Base-by-base conservation (phyloP, 495 filamentous ascomycete genomes). In the Penicillium verhagenii region DNA sequence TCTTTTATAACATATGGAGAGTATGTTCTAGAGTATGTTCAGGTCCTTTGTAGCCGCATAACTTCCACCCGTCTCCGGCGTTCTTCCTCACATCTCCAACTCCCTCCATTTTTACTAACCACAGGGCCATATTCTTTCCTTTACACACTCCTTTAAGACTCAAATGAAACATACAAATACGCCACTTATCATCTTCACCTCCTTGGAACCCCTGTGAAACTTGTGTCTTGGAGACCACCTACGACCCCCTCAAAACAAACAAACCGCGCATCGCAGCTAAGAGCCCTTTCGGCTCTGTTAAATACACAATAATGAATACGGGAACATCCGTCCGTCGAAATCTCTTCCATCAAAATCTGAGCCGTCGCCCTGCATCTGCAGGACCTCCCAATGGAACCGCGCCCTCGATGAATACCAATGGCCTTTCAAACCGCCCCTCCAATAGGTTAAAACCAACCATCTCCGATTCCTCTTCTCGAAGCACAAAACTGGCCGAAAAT, bases 271-370 rank as follows among this genome's bases (percentile, higher is more conserved):
- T 19, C 10, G 9, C 29, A 20, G 7, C 19, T 35, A 42, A 47
- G 39, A 20, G n/a, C n/a, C 18, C 16, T 19, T 18, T 1, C 18
- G 10, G 16, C 38, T 21, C 7, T 0, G 0, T 11, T 21, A 8
- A 21, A 21, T 10, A 42, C 38, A 20, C 20, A 21, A 42, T 21
- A 8, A 42, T 42, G 16, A 60, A 20, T 16, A 77, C 73, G 67
- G 65, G 65, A 24, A 63, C 58, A 23, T 74, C 71, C 14, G 81
- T 86, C 33, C 84, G 88, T 44, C 87, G 88, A 53, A 91, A 88
- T 63, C 81, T 91, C 23, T 92, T 92, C 75, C 83, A 86, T 33
- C 80, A 82, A 61, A 82, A 87, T 40, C 80, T 90, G 23, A 85
- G 81, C 58, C 81, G 86, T 38, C 86, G 87, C 1, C 84, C 86